A percentile compares a stretch with the other conserved stretches of the same genome.
phyloP scores from a whole-genome alignment of 371 early-diverging fungal genomes.

The Sporodiniella umbellata region DNA sequence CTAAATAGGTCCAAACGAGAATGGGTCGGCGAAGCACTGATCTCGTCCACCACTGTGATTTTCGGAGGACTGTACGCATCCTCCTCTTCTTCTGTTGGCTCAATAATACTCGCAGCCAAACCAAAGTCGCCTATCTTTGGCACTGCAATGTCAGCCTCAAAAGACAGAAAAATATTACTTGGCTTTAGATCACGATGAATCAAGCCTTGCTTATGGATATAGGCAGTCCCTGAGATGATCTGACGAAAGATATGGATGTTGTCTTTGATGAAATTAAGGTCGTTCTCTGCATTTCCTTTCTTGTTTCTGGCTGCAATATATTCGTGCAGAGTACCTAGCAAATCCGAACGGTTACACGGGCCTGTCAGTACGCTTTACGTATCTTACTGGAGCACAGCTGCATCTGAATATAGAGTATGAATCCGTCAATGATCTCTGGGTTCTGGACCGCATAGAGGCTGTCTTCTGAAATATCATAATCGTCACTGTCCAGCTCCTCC shows the following conservation, averaged over 20 bases:
- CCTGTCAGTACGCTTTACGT: neutral
- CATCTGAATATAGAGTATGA: slow-evolving; percentile 83
- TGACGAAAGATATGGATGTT: slow-evolving; percentile 48
- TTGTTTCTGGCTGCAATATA: slow-evolving; percentile 37
- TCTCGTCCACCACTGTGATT: neutral
- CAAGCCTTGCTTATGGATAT: slow-evolving; percentile 69
- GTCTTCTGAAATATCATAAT: neutral
- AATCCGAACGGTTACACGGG: slow-evolving; percentile 1
- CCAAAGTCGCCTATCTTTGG: slow-evolving; percentile 91
- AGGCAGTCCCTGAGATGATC: slow-evolving; percentile 65
- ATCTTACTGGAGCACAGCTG: slow-evolving; percentile 73
- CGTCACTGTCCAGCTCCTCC: slow-evolving; percentile 11
- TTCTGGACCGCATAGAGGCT: neutral
- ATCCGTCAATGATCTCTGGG: slow-evolving; percentile 20
- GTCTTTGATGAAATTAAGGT: neutral
- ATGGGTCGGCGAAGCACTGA: neutral
- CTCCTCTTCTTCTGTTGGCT: slow-evolving; percentile 2
- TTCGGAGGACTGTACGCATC: neutral
- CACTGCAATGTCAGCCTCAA: slow-evolving; percentile 40
- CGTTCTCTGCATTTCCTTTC: slow-evolving; percentile 3
- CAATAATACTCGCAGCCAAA: slow-evolving; percentile 58
- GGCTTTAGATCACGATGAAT: slow-evolving; percentile 84
- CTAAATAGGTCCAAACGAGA: neutral
- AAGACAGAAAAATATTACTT: slow-evolving; percentile 69
- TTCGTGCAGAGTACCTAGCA: slow-evolving; percentile 41